Evolutionary conservation across 805 yeast genomes (phyloP).

Genomic region (Candida xyloterini): DNA sequence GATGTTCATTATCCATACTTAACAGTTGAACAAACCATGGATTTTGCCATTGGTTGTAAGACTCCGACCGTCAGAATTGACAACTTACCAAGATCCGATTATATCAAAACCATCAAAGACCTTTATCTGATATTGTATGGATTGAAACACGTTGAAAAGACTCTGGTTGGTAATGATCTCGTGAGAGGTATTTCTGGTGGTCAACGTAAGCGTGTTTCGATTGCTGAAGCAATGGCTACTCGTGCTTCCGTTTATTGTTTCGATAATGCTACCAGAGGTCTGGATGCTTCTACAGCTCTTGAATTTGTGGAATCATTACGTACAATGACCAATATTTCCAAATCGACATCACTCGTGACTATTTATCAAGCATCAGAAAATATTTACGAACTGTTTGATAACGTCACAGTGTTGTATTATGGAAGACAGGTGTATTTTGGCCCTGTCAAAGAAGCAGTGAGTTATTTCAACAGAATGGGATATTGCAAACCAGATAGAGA

Average conservation of each 20-base stretch:
- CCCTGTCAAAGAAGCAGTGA: slow-evolving; percentile 49
- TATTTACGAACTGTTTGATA: slow-evolving; percentile 58
- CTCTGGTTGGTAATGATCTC: slow-evolving; percentile 65
- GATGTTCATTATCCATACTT: slow-evolving; percentile 57
- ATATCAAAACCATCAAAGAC: slow-evolving; percentile 43
- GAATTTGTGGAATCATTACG: slow-evolving; percentile 61
- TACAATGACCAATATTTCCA: slow-evolving; percentile 53
- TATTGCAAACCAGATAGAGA: slow-evolving; percentile 59
- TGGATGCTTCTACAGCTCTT: slow-evolving; percentile 68
- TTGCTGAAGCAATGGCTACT: slow-evolving; percentile 59
- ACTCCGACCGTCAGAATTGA: slow-evolving; percentile 50
- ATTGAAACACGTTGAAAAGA: slow-evolving; percentile 55
- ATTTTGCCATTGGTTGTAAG: slow-evolving; percentile 53
- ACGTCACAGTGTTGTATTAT: slow-evolving; percentile 55
- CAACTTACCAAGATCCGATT: slow-evolving; percentile 38
- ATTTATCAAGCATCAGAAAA: slow-evolving; percentile 69
- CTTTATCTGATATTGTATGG: slow-evolving; percentile 53
- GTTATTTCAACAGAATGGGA: slow-evolving; percentile 58
- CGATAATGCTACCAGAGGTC: slow-evolving; percentile 71
- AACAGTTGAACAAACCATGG: slow-evolving; percentile 53
- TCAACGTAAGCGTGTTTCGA: slow-evolving; percentile 68
- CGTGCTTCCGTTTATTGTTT: slow-evolving; percentile 56
- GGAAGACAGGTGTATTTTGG: slow-evolving; percentile 66
- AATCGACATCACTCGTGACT: slow-evolving; percentile 59
- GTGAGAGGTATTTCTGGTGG: slow-evolving; percentile 74